Percentiles rank a stretch among this genome's conserved stretches.
These are phyloP conservation scores for Erysimum cheiri DNA, from an alignment of 441 rosid species.

Conservation along the genomic window DNA sequence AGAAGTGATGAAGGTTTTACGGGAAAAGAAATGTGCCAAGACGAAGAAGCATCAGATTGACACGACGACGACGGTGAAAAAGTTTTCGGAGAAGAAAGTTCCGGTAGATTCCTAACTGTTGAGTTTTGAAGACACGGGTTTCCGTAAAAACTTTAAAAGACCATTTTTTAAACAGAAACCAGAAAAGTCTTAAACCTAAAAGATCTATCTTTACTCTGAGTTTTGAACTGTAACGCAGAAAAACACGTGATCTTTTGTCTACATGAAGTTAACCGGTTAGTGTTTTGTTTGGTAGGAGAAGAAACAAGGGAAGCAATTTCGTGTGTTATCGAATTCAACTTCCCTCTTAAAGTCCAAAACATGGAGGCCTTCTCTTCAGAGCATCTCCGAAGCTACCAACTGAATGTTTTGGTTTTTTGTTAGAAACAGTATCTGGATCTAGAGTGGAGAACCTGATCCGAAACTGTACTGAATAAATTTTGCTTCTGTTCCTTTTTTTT, in stretches of 20 bases:
- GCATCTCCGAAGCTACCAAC: slow-evolving; percentile 70
- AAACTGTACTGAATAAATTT: slow-evolving; percentile 17
- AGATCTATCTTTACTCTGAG: slow-evolving; percentile 2
- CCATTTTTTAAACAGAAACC: background rate
- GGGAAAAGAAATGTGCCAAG: slow-evolving; percentile 80
- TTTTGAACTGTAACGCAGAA: background rate
- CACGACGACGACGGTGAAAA: slow-evolving; percentile 43
- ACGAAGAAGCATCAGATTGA: slow-evolving; percentile 49
- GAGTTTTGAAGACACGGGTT: background rate
- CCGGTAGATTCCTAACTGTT: slow-evolving; percentile 47
- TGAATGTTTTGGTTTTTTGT: slow-evolving; percentile 31
- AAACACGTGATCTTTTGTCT: background rate
- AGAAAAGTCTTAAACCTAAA: slow-evolving; percentile 9
- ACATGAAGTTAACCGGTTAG: background rate
- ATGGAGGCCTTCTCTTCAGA: slow-evolving; percentile 89
- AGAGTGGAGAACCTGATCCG: slow-evolving; percentile 4
- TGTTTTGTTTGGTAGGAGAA: slow-evolving; percentile 29
- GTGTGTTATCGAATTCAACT: slow-evolving; percentile 35
- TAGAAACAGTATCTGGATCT: slow-evolving; percentile 24
- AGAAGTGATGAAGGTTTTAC: slow-evolving; percentile 89
- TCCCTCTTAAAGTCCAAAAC: slow-evolving; percentile 58
- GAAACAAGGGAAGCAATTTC: slow-evolving; percentile 56
- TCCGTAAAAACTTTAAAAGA: background rate
- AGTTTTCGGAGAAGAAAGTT: slow-evolving; percentile 53
- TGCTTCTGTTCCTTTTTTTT: background rate